Conservation (phyloP, 495 filamentous ascomycete genomes). For the Aspergillus sclerotiicarbonarius region DNA sequence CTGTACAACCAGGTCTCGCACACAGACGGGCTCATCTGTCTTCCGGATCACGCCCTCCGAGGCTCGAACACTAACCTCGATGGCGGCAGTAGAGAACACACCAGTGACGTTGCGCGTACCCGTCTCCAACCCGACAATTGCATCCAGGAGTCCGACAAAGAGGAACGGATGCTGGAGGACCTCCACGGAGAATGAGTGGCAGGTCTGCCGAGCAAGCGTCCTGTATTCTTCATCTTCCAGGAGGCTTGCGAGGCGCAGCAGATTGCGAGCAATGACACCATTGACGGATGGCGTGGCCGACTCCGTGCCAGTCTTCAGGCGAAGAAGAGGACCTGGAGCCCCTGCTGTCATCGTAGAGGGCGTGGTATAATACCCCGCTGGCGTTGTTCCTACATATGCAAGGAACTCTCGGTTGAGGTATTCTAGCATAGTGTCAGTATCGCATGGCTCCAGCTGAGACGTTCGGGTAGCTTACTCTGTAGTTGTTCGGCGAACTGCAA, state of each 20-base stretch:
- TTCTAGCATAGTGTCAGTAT: conserved; percentile 39
- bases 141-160: conserved; percentile 74
- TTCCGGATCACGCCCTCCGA: conserved; percentile 26
- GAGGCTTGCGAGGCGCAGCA: conserved; percentile 72
- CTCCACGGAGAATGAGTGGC: conserved; percentile 82
- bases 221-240: conserved; percentile 66
- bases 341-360: conserved; percentile 59
- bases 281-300: conserved; percentile 86
- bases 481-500: conserved; percentile 80
- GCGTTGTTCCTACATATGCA: conserved; percentile 44
- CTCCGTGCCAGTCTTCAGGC: conserved; percentile 93
- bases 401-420: conserved; percentile 69
- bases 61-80: conserved; percentile 12
- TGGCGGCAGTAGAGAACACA: conserved; percentile 34
- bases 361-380: conserved; percentile 87
- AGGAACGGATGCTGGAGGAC: conserved; percentile 89
- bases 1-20: conserved; percentile 38
- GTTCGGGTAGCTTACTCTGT: conserved; percentile 55
- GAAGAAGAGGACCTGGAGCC: conserved; percentile 73
- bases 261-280: conserved; percentile 76
- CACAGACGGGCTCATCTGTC: conserved; percentile 29
- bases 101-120: conserved; percentile 46
- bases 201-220: conserved; percentile 66
- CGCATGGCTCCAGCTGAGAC: conserved; percentile 1
- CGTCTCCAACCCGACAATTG: conserved; percentile 69